Conservation (phyloP, 2,329 filamentous ascomycete genomes). For the Verticillium nubilum region DNA sequence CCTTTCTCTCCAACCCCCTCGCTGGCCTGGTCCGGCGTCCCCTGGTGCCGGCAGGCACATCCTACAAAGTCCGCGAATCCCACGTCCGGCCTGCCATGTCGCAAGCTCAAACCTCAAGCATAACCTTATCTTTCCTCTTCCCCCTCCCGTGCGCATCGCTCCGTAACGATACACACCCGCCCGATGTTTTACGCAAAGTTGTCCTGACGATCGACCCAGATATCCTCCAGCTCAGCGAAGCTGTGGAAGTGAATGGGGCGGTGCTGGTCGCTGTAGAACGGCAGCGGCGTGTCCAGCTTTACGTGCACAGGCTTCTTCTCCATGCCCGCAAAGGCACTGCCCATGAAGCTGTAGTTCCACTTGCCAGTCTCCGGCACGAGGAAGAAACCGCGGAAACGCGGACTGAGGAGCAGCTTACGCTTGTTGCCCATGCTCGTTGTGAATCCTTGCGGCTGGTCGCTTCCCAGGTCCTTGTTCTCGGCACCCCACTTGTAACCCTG, state of each 20-base stretch:
- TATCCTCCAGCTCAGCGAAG: conserved; percentile 94
- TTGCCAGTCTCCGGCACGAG: conserved; percentile 81
- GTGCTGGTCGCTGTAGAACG: conserved; percentile 91
- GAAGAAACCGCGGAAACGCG: conserved; percentile 94
- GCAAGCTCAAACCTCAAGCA: neutral
- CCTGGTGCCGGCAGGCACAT: neutral
- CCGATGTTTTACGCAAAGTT: conserved; percentile 81
- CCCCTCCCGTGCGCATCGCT: neutral
- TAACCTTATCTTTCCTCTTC: neutral
- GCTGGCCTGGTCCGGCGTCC: neutral
- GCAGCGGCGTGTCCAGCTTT: conserved; percentile 83
- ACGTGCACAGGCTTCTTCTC: conserved; percentile 91
- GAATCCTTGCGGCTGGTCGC: conserved; percentile 92
- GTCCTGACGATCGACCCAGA: conserved; percentile 89
- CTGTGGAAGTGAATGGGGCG: conserved; percentile 93
- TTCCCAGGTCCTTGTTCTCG: conserved; percentile 88
- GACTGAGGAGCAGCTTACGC: conserved; percentile 86
- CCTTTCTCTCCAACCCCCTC: neutral
- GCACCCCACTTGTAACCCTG: conserved; percentile 94
- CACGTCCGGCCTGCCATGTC: neutral
- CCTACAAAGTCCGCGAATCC: neutral
- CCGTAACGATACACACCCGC: no score
- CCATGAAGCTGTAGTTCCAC: conserved; percentile 99
- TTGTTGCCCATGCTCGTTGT: conserved; percentile 89
- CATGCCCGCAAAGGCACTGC: conserved; percentile 76